phyloP scores from a whole-genome alignment of 2,329 filamentous ascomycete genomes.

The Sordariomycetes sp. region DNA sequence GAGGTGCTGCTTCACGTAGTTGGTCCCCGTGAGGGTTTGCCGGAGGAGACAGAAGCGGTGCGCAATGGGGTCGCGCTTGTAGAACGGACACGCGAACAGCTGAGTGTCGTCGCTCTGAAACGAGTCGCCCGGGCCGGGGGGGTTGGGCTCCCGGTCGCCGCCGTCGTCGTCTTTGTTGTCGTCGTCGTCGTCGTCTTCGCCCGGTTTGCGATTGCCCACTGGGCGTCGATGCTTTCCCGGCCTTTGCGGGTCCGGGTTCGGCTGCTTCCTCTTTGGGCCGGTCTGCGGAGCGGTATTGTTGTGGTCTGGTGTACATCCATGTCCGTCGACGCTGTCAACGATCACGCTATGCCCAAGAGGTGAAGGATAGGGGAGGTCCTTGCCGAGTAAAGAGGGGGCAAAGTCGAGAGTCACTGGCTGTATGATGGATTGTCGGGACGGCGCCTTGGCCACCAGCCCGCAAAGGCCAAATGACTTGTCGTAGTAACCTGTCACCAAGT shows the following conservation, averaged over 20 bases:
- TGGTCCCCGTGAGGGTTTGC: not conserved
- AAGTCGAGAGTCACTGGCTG: not conserved
- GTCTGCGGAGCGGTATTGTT: too few species aligned
- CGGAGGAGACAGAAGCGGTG: not conserved
- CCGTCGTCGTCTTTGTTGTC: not conserved
- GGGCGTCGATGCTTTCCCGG: not conserved
- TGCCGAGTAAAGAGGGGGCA: not conserved
- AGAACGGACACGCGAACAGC: not conserved
- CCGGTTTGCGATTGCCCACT: not conserved
- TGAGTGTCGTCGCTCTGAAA: not conserved
- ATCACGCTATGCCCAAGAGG: not conserved
- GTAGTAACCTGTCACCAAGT: not conserved
- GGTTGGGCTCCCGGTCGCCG: not conserved
- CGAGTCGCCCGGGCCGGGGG: not conserved
- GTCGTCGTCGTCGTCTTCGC: not conserved
- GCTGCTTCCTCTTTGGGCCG: not conserved
- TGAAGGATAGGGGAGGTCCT: not conserved
- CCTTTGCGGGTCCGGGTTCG: not conserved
- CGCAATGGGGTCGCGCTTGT: not conserved
- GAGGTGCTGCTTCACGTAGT: slow-evolving; percentile 1
- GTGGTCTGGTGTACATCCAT: too few species aligned
- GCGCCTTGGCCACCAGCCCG: not conserved
- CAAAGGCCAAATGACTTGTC: not conserved
- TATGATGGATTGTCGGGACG: not conserved
- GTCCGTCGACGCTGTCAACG: too few species aligned